These are phyloP conservation scores for Heritiera littoralis DNA, from an alignment of 345 rosid genomes.

Conservation along the genomic window DNA sequence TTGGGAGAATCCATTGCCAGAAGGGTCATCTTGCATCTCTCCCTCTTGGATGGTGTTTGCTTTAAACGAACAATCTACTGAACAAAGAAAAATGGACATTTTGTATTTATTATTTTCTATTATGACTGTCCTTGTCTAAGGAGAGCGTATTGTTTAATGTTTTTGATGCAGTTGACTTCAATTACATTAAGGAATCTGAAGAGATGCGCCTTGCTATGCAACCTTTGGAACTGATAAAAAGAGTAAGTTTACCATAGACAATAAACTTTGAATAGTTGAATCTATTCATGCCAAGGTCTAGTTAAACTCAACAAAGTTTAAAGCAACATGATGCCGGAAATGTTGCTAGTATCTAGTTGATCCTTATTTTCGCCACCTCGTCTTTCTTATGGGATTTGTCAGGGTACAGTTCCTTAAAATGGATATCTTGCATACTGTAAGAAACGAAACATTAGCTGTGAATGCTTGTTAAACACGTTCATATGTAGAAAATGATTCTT, in stretches of 20 bases:
- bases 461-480: not conserved
- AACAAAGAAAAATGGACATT: not conserved
- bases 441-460: not conserved
- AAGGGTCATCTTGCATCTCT: not conserved
- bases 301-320: not conserved
- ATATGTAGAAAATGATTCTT: not conserved
- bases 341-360: not conserved
- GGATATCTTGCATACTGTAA: not conserved
- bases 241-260: constrained; percentile 40
- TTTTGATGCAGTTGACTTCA: constrained; percentile 53
- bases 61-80: not conserved
- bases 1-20: not conserved
- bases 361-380: not conserved
- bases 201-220: constrained; percentile 83
- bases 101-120: not conserved
- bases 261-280: not conserved
- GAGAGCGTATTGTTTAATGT: not conserved
- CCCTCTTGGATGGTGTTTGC: not conserved
- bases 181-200: constrained; percentile 71
- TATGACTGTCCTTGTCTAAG: not conserved
- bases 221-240: constrained; percentile 77
- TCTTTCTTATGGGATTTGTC: not conserved
- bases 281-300: not conserved
- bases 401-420: not conserved
- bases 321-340: not conserved